Conservation (phyloP, 2,329 filamentous ascomycete genomes). For the Aspergillus ochraceus region DNA sequence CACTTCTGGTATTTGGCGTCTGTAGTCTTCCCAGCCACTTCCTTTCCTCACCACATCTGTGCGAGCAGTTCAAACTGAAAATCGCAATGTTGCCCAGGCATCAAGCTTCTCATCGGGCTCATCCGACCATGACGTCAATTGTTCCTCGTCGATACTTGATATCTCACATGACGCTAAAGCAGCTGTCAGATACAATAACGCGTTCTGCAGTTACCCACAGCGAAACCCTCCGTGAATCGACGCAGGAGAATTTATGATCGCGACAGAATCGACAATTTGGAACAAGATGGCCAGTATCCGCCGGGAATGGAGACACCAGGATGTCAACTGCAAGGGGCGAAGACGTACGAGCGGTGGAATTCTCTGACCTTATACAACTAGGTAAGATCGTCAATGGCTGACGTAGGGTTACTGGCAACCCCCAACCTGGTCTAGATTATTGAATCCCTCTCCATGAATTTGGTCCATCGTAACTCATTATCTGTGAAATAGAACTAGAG, state of each 20-base stretch:
- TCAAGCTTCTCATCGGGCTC: too few relatives aligned
- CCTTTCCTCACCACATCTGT: background rate
- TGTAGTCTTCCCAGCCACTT: background rate
- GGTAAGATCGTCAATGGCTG: background rate
- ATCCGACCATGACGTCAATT: too few relatives aligned
- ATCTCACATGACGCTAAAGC: too few relatives aligned
- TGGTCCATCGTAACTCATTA: background rate
- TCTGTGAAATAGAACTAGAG: background rate
- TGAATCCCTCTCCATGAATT: background rate
- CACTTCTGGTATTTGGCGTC: too few relatives aligned
- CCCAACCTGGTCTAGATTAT: background rate
- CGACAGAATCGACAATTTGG: background rate
- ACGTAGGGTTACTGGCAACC: background rate
- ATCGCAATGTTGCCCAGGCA: too few relatives aligned
- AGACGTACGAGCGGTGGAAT: background rate
- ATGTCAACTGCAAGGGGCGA: background rate
- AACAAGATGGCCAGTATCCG: background rate
- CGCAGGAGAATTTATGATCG: background rate
- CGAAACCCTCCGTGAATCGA: background rate
- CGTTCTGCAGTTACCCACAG: background rate
- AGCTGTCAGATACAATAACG: too few relatives aligned
- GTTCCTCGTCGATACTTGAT: too few relatives aligned
- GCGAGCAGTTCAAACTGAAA: too few relatives aligned
- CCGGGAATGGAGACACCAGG: background rate
- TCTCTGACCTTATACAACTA: background rate